Conservation (phyloP, 164 flowering plant species). For the Nelumbo lutea region DNA sequence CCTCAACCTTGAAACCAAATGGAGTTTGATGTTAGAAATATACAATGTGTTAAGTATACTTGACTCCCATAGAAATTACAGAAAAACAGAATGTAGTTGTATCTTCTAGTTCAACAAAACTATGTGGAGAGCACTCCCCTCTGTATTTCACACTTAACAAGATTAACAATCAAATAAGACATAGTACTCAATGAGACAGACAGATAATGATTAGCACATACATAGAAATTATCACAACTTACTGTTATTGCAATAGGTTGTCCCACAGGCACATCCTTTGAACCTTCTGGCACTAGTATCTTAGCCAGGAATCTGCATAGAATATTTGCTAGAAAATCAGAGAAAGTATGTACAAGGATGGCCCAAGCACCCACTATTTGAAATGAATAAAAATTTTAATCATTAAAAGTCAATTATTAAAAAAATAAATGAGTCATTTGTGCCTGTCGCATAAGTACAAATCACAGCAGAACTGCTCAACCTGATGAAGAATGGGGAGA, state of each 20-base stretch:
- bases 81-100: not conserved
- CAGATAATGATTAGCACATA: not conserved
- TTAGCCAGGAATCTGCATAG: slow-evolving; percentile 63
- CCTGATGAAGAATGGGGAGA: too few species aligned
- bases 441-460: too few species aligned
- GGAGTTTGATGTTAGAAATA: not conserved
- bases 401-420: not conserved
- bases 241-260: slow-evolving; percentile 93
- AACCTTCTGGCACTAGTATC: slow-evolving; percentile 87
- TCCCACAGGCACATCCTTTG: slow-evolving; percentile 87
- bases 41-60: not conserved
- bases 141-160: not conserved
- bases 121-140: not conserved
- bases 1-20: slow-evolving; percentile 16
- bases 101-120: not conserved
- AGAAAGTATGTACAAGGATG: not conserved
- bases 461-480: too few species aligned
- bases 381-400: not conserved
- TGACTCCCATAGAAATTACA: not conserved
- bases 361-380: not conserved
- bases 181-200: not conserved
- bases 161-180: not conserved
- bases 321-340: slow-evolving; percentile 14
- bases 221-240: slow-evolving; percentile 25
- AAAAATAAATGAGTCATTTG: not conserved